Evolutionary conservation across 305 asterid genomes (phyloP).

Genomic region (Fraxinus platypoda): DNA sequence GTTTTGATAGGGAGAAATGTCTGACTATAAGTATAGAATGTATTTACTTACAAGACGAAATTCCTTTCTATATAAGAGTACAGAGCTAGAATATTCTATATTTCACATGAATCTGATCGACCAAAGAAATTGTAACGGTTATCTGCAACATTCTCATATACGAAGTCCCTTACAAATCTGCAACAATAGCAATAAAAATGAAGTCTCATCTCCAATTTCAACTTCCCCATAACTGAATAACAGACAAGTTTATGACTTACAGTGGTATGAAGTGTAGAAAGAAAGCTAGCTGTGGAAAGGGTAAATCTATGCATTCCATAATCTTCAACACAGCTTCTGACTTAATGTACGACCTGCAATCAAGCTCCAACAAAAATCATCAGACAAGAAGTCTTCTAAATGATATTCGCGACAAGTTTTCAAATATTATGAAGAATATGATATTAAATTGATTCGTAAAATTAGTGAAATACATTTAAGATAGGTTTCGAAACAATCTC

Average conservation of each 20-base stretch:
- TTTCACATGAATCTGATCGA: slow-evolving; percentile 76
- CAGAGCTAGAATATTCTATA: slow-evolving; percentile 35
- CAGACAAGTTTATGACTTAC: slow-evolving; percentile 42
- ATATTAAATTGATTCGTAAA: background rate
- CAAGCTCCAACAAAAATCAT: slow-evolving; percentile 7
- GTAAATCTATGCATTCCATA: slow-evolving; percentile 78
- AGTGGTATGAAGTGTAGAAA: slow-evolving; percentile 68
- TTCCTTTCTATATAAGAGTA: slow-evolving; percentile 13
- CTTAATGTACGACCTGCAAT: slow-evolving; percentile 74
- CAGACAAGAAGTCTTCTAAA: background rate
- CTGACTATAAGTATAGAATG: background rate
- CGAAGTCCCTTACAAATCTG: slow-evolving; percentile 80
- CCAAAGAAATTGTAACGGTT: slow-evolving; percentile 84
- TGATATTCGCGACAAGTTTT: background rate
- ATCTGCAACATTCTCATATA: slow-evolving; percentile 76
- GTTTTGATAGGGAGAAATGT: background rate
- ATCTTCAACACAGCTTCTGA: slow-evolving; percentile 90
- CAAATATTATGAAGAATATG: background rate
- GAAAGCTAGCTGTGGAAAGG: slow-evolving; percentile 82
- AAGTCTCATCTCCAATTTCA: slow-evolving; percentile 6
- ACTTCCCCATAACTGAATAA: slow-evolving; percentile 6
- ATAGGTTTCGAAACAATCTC: background rate
- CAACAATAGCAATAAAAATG: slow-evolving; percentile 29
- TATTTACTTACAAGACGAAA: slow-evolving; percentile 14
- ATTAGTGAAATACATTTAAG: background rate